Conservation (phyloP, 2,329 filamentous ascomycete genomes). For the Colletotrichum musicola region DNA sequence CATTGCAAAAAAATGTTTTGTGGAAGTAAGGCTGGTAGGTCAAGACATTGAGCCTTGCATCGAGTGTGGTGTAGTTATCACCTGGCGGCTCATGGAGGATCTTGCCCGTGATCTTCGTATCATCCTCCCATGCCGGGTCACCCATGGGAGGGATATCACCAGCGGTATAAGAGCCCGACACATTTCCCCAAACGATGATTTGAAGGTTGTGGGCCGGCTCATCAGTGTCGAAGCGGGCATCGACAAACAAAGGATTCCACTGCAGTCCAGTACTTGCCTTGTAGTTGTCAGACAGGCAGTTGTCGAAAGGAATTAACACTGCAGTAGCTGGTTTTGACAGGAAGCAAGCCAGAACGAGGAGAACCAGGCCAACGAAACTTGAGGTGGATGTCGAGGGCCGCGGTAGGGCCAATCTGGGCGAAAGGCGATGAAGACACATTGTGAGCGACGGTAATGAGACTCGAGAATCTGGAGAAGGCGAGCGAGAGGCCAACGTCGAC, state of each 20-base stretch:
- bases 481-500: slow-evolving; percentile 27
- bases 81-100: slow-evolving; percentile 72
- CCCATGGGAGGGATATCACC: slow-evolving; percentile 70
- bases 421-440: slow-evolving; percentile 8
- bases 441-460: slow-evolving; percentile 2
- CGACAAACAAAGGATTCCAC: slow-evolving; percentile 81
- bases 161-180: slow-evolving; percentile 76
- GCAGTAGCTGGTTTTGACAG: slow-evolving; percentile 64
- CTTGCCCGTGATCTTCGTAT: slow-evolving; percentile 76
- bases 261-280: slow-evolving; percentile 67
- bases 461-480: slow-evolving; percentile 11
- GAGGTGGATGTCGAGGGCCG: not conserved
- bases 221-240: slow-evolving; percentile 77
- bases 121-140: slow-evolving; percentile 73
- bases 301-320: slow-evolving; percentile 82
- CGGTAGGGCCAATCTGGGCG: not conserved
- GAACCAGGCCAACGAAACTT: slow-evolving; percentile 41
- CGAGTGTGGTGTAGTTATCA: slow-evolving; percentile 78
- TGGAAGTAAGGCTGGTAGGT: slow-evolving; percentile 78
- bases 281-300: slow-evolving; percentile 79
- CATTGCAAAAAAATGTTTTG: slow-evolving; percentile 74
- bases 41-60: slow-evolving; percentile 78
- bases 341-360: slow-evolving; percentile 55
- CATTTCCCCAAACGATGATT: slow-evolving; percentile 90
- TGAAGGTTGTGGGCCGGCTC: slow-evolving; percentile 74